Conservation (phyloP, 73 alveolate species). For the Tetrahymena elliotti region DNA sequence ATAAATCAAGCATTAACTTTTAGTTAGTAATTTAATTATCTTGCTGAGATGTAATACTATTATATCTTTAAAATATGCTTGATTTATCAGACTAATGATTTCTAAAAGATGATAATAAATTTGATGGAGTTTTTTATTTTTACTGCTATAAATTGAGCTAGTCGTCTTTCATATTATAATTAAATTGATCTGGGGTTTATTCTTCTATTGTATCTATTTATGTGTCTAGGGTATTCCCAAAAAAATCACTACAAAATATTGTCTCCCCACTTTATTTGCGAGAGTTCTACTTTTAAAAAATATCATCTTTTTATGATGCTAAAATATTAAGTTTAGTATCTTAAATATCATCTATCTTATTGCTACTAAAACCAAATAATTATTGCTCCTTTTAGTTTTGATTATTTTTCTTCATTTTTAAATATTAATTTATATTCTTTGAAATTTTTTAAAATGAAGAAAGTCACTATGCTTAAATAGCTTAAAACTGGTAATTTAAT, state of each 20-base stretch:
- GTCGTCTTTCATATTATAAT: background rate
- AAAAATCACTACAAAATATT: background rate
- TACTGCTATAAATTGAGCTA: background rate
- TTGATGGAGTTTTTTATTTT: background rate
- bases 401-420: background rate
- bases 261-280: background rate
- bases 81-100: background rate
- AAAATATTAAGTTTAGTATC: background rate
- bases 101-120: background rate
- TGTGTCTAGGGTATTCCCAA: background rate
- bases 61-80: background rate
- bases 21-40: background rate
- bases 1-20: background rate
- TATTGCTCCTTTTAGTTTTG: background rate
- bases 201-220: background rate
- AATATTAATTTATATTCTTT: background rate
- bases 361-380: background rate
- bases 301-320: background rate
- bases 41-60: background rate
- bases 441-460: too few relatives aligned
- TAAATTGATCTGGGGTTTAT: background rate
- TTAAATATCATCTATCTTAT: background rate
- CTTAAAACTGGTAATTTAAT: too few relatives aligned
- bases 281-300: background rate
- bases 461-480: too few relatives aligned